Base-by-base conservation (phyloP, 306 rosid genomes). In the Inga oerstediana region DNA sequence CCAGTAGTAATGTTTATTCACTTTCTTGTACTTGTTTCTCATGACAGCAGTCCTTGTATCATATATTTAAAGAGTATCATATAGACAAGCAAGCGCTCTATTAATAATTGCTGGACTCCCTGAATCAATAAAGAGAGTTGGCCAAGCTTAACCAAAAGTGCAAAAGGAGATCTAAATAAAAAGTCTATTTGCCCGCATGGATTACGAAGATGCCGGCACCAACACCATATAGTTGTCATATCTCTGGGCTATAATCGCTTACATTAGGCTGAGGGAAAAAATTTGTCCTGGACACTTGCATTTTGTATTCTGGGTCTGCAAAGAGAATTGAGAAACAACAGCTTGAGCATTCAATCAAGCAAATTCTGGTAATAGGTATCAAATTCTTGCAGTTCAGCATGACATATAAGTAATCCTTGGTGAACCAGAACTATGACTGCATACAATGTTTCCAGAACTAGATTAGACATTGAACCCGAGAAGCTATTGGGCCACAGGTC, bases 181-280 rank as follows among this genome's bases (percentile, higher is more conserved):
- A 35, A 59, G 46, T 59, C 76, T 49, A 77, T 49, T 78, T 75
- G 49, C 54, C 44, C 56, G 10, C 22, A 64, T 46, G 61, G 75
- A 32, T 3, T 39, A 52, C 54, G 66, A 83, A 79, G 71, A 75
- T 14, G 56, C 20, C 14, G 27, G 83, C 62, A 81, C 35, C 41
- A 69, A 76, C 43, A 82, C 43, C 51, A 70, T 32, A 59, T 10
- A 59, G 19, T 54, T 52, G 56, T 22, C 48, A 39, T 62, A 64
- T 44, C 24, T 45, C 22, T 58, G 66, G 52, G 66, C 83, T 62
- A 80, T 16, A 76, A 65, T 84, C 69, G 86, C 98, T 88, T 86
- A 92, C 98, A 76, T 93, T 93, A 27, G 99, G 99, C 89, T 90
- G 97, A 77, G 99, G 98, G 85, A 96, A 95, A 82, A 96, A 95